Conservation (phyloP, 352 stramenopile species). For the Phytophthora cactorum region DNA sequence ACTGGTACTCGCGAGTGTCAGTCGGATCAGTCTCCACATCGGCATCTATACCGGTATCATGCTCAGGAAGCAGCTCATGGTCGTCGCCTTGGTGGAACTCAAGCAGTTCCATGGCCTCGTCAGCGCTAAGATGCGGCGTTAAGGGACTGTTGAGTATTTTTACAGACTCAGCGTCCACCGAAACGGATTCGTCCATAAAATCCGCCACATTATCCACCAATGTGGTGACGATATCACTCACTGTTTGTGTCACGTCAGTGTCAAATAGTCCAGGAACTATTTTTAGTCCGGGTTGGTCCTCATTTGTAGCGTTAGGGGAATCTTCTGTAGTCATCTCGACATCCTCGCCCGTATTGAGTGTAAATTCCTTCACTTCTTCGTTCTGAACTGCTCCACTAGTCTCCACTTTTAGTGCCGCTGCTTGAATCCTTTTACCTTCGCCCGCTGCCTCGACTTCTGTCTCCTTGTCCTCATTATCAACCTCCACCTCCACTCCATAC, state of each 20-base stretch:
- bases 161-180: conserved; percentile 15
- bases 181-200: conserved; percentile 15
- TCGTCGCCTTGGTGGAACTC: conserved; percentile 34
- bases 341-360: conserved; percentile 1
- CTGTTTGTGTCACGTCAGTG: conserved; percentile 3
- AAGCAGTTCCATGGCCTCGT: conserved; percentile 37
- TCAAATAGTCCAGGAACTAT: neutral
- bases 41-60: conserved; percentile 15
- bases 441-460: neutral
- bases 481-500: conserved; percentile 16
- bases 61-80: conserved; percentile 23
- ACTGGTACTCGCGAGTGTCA: conserved; percentile 35
- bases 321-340: conserved; percentile 9
- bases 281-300: neutral
- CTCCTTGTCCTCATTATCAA: conserved; percentile 4
- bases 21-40: conserved; percentile 19
- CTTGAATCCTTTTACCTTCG: too few species aligned
- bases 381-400: neutral
- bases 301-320: neutral
- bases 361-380: neutral
- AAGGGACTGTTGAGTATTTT: conserved; percentile 24
- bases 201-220: conserved; percentile 28
- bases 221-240: conserved; percentile 16
- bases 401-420: neutral
- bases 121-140: conserved; percentile 31